Percentiles rank a stretch among this genome's conserved stretches.
These are phyloP conservation scores for Encephalitozoon cuniculi DNA, from an alignment of 371 early-diverging fungal genomes.

Conservation along the genomic window DNA sequence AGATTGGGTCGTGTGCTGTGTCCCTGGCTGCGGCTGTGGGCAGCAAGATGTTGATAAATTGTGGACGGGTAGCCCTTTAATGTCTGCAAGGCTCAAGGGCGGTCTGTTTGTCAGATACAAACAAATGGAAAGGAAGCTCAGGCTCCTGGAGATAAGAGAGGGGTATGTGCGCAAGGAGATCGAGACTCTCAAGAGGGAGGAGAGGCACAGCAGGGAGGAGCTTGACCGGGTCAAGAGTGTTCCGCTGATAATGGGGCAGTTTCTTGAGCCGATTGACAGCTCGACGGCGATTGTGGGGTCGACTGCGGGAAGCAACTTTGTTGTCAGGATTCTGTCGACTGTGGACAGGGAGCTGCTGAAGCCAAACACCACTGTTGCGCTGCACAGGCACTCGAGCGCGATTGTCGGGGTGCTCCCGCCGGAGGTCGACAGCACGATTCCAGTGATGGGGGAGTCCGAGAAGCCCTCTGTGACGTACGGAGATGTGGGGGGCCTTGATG, in stretches of 20 bases:
- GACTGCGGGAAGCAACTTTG: slow-evolving; percentile 84
- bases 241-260: slow-evolving; percentile 96
- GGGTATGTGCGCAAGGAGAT: slow-evolving; percentile 96
- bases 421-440: slow-evolving; percentile 62
- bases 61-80: neutral
- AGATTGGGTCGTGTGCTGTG: neutral
- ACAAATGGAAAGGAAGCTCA: slow-evolving; percentile 63
- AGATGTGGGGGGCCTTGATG: slow-evolving; percentile 93
- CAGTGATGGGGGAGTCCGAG: slow-evolving; percentile 57
- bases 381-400: slow-evolving; percentile 94
- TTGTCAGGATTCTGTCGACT: slow-evolving; percentile 88
- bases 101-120: slow-evolving; percentile 25
- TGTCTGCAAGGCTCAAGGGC: neutral
- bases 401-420: slow-evolving; percentile 65
- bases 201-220: slow-evolving; percentile 77
- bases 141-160: slow-evolving; percentile 87
- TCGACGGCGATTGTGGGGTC: slow-evolving; percentile 91
- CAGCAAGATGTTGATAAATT: neutral
- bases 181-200: slow-evolving; percentile 85
- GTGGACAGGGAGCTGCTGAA: slow-evolving; percentile 93
- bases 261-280: slow-evolving; percentile 92
- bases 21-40: too few species aligned
- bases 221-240: slow-evolving; percentile 96
- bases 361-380: slow-evolving; percentile 86
- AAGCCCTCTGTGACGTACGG: slow-evolving; percentile 73